Conservation (phyloP, 2,329 filamentous ascomycete species). For the Nigrospora osmanthi region DNA sequence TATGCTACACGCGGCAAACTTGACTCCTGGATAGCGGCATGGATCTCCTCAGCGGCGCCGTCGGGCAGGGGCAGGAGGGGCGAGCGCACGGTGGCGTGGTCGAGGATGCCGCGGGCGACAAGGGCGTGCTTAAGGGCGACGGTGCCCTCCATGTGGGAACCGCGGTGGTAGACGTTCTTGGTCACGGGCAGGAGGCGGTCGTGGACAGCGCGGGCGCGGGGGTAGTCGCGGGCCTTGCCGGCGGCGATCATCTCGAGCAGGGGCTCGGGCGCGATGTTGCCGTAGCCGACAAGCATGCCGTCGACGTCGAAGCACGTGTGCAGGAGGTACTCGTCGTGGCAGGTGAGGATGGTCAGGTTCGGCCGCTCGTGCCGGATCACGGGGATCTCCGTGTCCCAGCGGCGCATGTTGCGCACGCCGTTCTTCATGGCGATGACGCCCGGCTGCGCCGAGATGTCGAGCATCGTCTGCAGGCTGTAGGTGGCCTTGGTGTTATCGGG, state of each 20-base stretch:
- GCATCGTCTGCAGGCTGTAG: slow-evolving; percentile 41
- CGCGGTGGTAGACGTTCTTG: slow-evolving; percentile 45
- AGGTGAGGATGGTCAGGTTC: slow-evolving; percentile 40
- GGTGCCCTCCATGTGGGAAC: slow-evolving; percentile 47
- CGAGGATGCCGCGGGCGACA: slow-evolving; percentile 30
- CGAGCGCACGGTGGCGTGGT: slow-evolving; percentile 41
- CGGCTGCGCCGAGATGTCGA: slow-evolving; percentile 40
- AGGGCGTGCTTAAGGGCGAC: slow-evolving; percentile 43
- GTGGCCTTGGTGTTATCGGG: slow-evolving; percentile 45
- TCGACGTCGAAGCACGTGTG: slow-evolving; percentile 45
- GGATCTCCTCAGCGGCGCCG: slow-evolving; percentile 34
- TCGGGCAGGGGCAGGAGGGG: slow-evolving; percentile 34
- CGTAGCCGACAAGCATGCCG: slow-evolving; percentile 39
- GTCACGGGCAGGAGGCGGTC: slow-evolving; percentile 41
- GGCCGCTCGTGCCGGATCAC: slow-evolving; percentile 40
- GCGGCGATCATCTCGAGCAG: slow-evolving; percentile 41
- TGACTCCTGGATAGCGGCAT: slow-evolving; percentile 26
- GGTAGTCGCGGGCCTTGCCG: slow-evolving; percentile 40
- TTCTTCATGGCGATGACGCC: slow-evolving; percentile 50
- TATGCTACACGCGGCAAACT: slow-evolving; percentile 14
- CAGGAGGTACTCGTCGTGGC: slow-evolving; percentile 44
- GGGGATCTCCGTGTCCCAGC: slow-evolving; percentile 48
- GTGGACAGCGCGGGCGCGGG: slow-evolving; percentile 37
- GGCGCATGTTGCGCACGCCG: slow-evolving; percentile 47
- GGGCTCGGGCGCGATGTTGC: slow-evolving; percentile 42